Base-by-base conservation (phyloP, 2,329 filamentous ascomycete species). In the Botrytis porri region DNA sequence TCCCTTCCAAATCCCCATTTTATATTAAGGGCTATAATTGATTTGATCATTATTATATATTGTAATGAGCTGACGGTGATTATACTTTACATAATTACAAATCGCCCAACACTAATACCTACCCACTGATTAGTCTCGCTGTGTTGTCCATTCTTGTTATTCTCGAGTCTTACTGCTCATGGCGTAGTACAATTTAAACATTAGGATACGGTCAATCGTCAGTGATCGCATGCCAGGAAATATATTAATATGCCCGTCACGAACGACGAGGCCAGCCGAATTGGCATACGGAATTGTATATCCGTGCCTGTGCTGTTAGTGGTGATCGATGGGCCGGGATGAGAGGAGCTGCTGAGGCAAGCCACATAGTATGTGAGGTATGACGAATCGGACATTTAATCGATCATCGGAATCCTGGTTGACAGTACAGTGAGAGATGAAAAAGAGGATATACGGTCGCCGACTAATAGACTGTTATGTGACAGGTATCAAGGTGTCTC, bases 221-320 rank as follows among this genome's bases (percentile, higher is more conserved):
- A 67, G 65, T 67, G 48, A 57, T 67, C 48, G 65, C 25, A 67
- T 67, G 65, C 65, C 25, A 57, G 48, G 65, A 57, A 57, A 57
- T 43, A 67, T 57, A 67, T 57, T 41, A 67, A 67, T 43, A 25
- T 67, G 48, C 48, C 65, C 65, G 65, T 25, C 16, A 41, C 14
- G 48, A 57, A 57, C 65, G 48, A 51, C 48, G 25, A 67, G 65
- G 29, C 65, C 65, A 57, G 65, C 65, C 65, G 48, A 41, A 32
- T 18, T 57, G 48, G 37, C 48, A 67, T 57, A 22, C 18, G 16
- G 18, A 64, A 43, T 45, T 45, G 29, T 22, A 67, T 29, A 32
- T 57, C 65, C n/a, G 37, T 67, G 37, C 65, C 37, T 67, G 64
- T 57, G 64, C 64, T 67, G 64, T 67, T 48, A 67, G 64, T 67